Percentiles rank a stretch among this genome's conserved stretches.
phyloP scores from a whole-genome alignment of 23 red algal genomes.

The Cyanidium caldarium region DNA sequence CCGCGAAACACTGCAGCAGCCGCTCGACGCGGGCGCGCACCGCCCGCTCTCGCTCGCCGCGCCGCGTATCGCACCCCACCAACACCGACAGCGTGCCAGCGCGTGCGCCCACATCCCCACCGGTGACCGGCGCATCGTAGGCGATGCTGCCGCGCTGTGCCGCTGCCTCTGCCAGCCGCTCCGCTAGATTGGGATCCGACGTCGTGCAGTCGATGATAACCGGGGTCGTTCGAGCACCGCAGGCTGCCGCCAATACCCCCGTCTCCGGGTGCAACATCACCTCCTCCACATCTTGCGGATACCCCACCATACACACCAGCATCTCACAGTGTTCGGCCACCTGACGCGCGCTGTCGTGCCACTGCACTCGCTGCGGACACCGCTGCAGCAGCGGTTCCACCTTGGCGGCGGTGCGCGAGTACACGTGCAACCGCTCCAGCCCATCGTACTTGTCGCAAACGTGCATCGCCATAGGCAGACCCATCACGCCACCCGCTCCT shows the following conservation, averaged over 20 bases:
- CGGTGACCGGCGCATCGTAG: constrained; percentile 62
- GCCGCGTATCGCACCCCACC: constrained; percentile 59
- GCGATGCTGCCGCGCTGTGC: constrained; percentile 8
- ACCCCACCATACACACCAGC: constrained; percentile 80
- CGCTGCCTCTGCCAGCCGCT: constrained; percentile 32
- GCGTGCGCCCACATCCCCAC: constrained; percentile 49
- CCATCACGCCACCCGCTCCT: constrained; percentile 55
- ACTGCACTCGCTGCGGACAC: constrained; percentile 5
- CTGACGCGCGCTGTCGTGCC: too few species aligned
- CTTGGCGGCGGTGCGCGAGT: constrained; percentile 39
- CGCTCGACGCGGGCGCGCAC: constrained; percentile 20
- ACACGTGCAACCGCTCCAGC: constrained; percentile 37
- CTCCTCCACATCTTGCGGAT: constrained; percentile 45
- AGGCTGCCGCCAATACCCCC: constrained; percentile 37
- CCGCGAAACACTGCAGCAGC: constrained; percentile 37
- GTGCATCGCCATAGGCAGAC: constrained; percentile 35
- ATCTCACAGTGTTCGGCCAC: constrained; percentile 40
- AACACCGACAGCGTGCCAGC: constrained; percentile 47
- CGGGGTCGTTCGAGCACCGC: constrained; percentile 18
- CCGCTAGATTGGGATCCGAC: constrained; percentile 47
- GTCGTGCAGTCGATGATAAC: constrained; percentile 68
- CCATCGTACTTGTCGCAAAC: constrained; percentile 20
- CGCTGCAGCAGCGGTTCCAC: constrained; percentile 18
- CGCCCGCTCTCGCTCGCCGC: too few species aligned
- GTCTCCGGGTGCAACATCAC: constrained; percentile 25